A percentile compares a stretch with the other conserved stretches of the same genome.
These are phyloP conservation scores for Cutaneotrichosporon sp. DNA, from an alignment of 1,284 basidiomycete genomes.

Conservation along the genomic window DNA sequence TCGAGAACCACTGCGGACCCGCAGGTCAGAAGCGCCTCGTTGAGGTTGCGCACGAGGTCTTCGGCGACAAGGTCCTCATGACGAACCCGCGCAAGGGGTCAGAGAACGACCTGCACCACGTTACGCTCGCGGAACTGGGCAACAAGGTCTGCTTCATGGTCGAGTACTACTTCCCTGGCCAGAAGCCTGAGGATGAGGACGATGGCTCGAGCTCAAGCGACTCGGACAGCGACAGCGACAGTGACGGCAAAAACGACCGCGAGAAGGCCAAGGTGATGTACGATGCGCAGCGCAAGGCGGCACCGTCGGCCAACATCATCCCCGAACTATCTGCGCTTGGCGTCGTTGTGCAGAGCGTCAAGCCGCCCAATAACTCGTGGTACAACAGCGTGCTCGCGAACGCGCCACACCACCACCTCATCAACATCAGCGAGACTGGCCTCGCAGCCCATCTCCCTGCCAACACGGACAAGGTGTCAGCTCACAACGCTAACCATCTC, in stretches of 20 bases:
- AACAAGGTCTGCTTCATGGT: constrained; percentile 25
- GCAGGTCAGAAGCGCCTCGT: constrained; percentile 24
- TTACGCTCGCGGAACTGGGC: constrained; percentile 16
- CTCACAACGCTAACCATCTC: constrained; percentile 82
- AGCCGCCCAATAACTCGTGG: constrained; percentile 24
- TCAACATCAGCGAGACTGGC: constrained; percentile 25
- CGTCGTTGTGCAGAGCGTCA: constrained; percentile 24
- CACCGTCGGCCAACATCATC: constrained; percentile 15
- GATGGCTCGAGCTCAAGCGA: neutral
- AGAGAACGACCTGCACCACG: constrained; percentile 1
- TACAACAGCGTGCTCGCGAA: constrained; percentile 16
- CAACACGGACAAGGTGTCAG: constrained; percentile 51
- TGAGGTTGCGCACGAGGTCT: constrained; percentile 23
- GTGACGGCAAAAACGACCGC: constrained; percentile 3
- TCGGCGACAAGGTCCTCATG: constrained; percentile 17
- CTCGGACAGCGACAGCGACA: constrained; percentile 9
- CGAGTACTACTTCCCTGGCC: constrained; percentile 22
- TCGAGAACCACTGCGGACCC: constrained; percentile 27
- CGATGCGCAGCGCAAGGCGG: constrained; percentile 10
- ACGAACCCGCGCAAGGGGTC: neutral
- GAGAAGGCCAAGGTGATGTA: constrained; percentile 2
- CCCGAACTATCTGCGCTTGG: constrained; percentile 20
- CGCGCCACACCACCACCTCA: constrained; percentile 23
- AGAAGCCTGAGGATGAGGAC: neutral
- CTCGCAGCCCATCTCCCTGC: constrained; percentile 18